Base-by-base conservation (phyloP, 805 yeast genomes). In the Yamadazyma akitaensis region DNA sequence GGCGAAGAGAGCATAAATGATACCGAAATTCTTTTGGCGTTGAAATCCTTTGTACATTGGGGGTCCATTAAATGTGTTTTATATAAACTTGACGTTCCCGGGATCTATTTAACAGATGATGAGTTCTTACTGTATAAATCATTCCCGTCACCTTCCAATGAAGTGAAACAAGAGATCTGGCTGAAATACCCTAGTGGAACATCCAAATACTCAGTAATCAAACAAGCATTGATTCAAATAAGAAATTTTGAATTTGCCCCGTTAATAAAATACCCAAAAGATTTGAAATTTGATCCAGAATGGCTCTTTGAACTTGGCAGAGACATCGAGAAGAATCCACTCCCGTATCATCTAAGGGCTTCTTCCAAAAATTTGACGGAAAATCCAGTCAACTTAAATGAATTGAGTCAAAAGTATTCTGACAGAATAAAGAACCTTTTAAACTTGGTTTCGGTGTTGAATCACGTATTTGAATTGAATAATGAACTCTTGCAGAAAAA, bases 41-140 rank as follows among this genome's bases (percentile, higher is more conserved):
- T 79, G 28, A 70, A 78, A 48, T 73, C 79, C 30, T 76, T 78
- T 51, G 75, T 73, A 16, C 81, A 79, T 57, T 79, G 82, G 82
- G 77, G 78, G 24, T 72, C 75, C 46, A 76, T 74, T 43, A 70
- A 71, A 49, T 80, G 81, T 3, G 62, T 76, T 13, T 55, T 79
- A 31, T 62, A 68, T 53, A 68, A 66, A 49, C 54, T 78, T 41
- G 72, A 67, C 7, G 70, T 63, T 36, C 76, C 69, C 39, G 64
- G 58, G 37, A 50, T 79, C 21, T 58, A 61, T 33, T 52, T 75
- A 0, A 64, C 66, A 26, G 56, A 56, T 8, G 64, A 58, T 11
- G 53, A 70, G 25, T 51, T 50, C 9, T 51, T 51, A 19, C 53
- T 51, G n/a, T 78, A 73, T 50, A 58, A 56, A 14, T 37, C 43